Evolutionary conservation across 2,329 filamentous ascomycete genomes (phyloP).

Genomic region (Alternaria hordeiaustralica): DNA sequence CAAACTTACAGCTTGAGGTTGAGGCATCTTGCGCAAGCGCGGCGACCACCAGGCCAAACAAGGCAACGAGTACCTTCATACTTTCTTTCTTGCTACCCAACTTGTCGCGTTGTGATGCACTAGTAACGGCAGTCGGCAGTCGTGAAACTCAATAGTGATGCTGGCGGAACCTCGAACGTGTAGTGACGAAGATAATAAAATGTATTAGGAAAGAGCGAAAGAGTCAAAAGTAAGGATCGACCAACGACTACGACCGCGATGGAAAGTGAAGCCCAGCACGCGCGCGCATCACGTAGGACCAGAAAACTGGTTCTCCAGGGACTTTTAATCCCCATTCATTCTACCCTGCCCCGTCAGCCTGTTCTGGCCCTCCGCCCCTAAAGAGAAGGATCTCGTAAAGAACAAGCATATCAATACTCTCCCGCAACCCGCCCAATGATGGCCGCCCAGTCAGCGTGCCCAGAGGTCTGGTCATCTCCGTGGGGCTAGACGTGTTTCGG

Average conservation of each 20-base stretch:
- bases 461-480: background rate
- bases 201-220: background rate
- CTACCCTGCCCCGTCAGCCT: background rate
- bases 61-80: constrained; percentile 5
- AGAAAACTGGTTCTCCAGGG: background rate
- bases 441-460: background rate
- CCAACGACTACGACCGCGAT: background rate
- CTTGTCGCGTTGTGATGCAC: background rate
- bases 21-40: constrained; percentile 7
- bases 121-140: background rate
- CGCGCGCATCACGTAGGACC: background rate
- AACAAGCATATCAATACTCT: constrained; percentile 2
- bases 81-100: background rate
- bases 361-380: constrained; percentile 2
- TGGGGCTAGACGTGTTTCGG: constrained; percentile 4
- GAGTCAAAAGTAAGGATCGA: constrained; percentile 2
- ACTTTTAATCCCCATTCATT: background rate
- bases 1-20: constrained; percentile 7
- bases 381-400: background rate
- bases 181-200: background rate
- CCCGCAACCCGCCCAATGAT: background rate
- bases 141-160: background rate
- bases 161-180: background rate
- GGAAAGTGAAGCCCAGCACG: background rate
- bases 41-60: constrained; percentile 3